Percentiles rank a stretch among this genome's conserved stretches.
phyloP scores from a whole-genome alignment of 805 yeast genomes.

The Metschnikowia lochheadii region DNA sequence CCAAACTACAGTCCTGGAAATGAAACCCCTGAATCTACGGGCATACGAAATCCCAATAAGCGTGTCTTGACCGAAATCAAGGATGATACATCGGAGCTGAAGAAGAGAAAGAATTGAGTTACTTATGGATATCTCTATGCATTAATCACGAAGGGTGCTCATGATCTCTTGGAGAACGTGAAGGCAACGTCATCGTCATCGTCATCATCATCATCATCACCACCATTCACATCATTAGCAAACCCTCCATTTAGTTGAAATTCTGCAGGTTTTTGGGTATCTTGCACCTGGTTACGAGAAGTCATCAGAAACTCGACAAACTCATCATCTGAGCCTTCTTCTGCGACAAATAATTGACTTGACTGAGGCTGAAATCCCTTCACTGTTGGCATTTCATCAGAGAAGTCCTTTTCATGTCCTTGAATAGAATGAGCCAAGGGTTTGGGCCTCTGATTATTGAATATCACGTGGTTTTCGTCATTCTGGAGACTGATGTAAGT shows the following conservation, averaged over 20 bases:
- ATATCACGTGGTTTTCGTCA: constrained; percentile 8
- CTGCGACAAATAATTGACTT: constrained; percentile 14
- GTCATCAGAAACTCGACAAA: neutral
- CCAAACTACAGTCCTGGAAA: constrained; percentile 2
- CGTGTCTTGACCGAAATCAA: constrained; percentile 12
- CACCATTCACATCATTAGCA: neutral
- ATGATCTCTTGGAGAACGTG: constrained; percentile 10
- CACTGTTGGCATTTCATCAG: constrained; percentile 14
- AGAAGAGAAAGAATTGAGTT: constrained; percentile 1
- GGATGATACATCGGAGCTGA: constrained; percentile 4
- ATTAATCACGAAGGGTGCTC: neutral
- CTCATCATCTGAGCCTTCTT: constrained; percentile 3
- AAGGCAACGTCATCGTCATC: constrained; percentile 13
- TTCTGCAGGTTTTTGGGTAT: neutral
- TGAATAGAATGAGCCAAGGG: neutral
- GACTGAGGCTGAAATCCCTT: constrained; percentile 16
- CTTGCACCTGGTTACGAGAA: neutral
- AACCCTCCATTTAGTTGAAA: neutral
- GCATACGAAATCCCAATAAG: constrained; percentile 3
- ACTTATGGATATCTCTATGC: neutral
- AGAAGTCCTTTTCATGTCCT: constrained; percentile 7
- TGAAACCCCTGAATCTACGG: neutral
- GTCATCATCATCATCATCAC: constrained; percentile 7
- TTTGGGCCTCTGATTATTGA: constrained; percentile 2
- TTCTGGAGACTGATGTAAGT: constrained; percentile 14